Base-by-base conservation (phyloP, 2,329 filamentous ascomycete species). In the Didymella segeticola region DNA sequence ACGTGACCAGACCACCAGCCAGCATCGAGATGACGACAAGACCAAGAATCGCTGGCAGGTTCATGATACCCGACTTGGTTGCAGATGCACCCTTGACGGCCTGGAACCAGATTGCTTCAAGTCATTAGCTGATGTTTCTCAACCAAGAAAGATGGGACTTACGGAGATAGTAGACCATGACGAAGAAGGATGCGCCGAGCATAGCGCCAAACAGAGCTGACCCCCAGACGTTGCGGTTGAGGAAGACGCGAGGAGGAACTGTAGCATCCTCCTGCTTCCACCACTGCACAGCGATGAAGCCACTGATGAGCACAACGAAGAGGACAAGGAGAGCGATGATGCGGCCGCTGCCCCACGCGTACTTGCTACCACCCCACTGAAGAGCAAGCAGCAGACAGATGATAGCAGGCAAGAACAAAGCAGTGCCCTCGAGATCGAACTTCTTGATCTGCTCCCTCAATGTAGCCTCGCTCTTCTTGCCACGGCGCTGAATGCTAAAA, bases 281-380 rank as follows among this genome's bases (percentile, higher is more conserved):
- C 60, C 75, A 56, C 51, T 81, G 77, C 19, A 79, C 69, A 8
- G 57, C 70, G 29, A 77, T 53, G 69, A 82, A 82, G 20, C 67
- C 67, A 42, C 70, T 54, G 36, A 73, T 63, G 5, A 81, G 68
- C n/a, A 81, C 36, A n/a, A 52, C 75, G 50, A 78, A 79, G 27
- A 80, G 49, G 56, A 80, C 76, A 20, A 82, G 68, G 1, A 80
- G 73, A 1, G 71, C 78, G 47, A 82, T 79, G 67, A 82, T 78
- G 33, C 74, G 71, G 20, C 69, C 77, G 56, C 70, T 74, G 10
- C 63, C 64, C 79, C 79, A 82, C 1, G 61, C 62, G 57, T 80
- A 81, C 62, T 75, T 78, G 63, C 73, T 75, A 26, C 79, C 80
- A 47, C 77, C 80, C 79, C 79, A 82, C 49, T 81, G 78, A 5